Evolutionary conservation across 805 yeast species (phyloP).

Genomic region (Yarrowia sp.): DNA sequence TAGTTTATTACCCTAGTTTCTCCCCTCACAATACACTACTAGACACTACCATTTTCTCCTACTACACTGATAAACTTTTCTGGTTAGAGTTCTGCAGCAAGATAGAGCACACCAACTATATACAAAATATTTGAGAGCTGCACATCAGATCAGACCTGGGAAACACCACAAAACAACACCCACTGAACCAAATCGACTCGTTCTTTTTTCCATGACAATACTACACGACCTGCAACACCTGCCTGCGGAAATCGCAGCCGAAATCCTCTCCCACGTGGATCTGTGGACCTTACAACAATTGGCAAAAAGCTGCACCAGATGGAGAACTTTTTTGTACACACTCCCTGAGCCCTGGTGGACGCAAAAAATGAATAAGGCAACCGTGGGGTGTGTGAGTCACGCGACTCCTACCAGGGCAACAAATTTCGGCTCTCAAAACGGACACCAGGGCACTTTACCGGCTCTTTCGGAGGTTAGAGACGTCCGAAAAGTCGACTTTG

Average conservation of each 20-base stretch:
- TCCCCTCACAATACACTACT: no score
- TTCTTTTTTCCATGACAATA: neutral
- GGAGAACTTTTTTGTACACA: neutral
- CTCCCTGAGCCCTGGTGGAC: conserved; percentile 17
- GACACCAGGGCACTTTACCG: neutral
- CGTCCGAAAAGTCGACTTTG: neutral
- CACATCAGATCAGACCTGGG: no score
- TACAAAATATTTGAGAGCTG: neutral
- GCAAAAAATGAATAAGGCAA: neutral
- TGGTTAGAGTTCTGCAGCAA: conserved; percentile 12
- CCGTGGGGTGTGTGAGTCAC: conserved; percentile 1
- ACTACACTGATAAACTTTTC: conserved; percentile 19
- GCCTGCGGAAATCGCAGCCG: neutral
- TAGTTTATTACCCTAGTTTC: no score
- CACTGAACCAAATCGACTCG: neutral
- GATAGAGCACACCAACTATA: conserved; percentile 7
- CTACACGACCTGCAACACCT: neutral
- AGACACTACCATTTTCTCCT: no score
- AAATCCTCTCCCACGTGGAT: conserved; percentile 11
- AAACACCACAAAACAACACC: neutral
- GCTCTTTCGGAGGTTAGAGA: neutral
- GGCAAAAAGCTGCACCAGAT: neutral
- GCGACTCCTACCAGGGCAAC: neutral
- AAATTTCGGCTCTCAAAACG: neutral
- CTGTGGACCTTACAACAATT: conserved; percentile 8